Percentiles rank a stretch among this genome's conserved stretches.
These are phyloP conservation scores for Penicillium coprophilum DNA, from an alignment of 495 filamentous ascomycete species.

Conservation along the genomic window DNA sequence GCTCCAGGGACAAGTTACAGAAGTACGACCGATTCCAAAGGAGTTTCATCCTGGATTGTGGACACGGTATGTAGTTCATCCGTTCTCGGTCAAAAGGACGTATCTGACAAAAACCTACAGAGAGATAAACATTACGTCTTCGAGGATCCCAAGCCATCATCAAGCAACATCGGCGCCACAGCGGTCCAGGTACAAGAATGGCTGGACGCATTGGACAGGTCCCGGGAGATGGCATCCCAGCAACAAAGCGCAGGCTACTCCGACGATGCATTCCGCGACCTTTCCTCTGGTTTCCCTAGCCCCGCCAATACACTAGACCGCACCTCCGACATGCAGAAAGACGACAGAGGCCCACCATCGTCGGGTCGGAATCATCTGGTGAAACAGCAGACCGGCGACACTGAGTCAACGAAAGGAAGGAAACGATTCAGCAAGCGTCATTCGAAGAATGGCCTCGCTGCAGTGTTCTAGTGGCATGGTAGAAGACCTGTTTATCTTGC, in stretches of 20 bases:
- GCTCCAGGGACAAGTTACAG: slow-evolving; percentile 70
- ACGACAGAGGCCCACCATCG: slow-evolving; percentile 25
- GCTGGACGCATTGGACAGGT: slow-evolving; percentile 79
- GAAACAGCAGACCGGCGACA: slow-evolving; percentile 48
- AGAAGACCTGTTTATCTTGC: neutral
- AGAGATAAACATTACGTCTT: slow-evolving; percentile 89
- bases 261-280: slow-evolving; percentile 69
- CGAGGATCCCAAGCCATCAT: slow-evolving; percentile 77
- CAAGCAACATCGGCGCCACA: slow-evolving; percentile 45
- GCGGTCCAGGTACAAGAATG: slow-evolving; percentile 72
- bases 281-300: slow-evolving; percentile 70
- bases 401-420: slow-evolving; percentile 59
- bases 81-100: neutral
- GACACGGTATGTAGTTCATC: slow-evolving; percentile 72
- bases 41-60: slow-evolving; percentile 82
- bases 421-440: slow-evolving; percentile 89
- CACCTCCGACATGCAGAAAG: slow-evolving; percentile 42
- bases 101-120: slow-evolving; percentile 46
- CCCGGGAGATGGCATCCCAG: slow-evolving; percentile 74
- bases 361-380: slow-evolving; percentile 48
- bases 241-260: slow-evolving; percentile 63
- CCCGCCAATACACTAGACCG: slow-evolving; percentile 72
- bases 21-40: slow-evolving; percentile 78
- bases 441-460: slow-evolving; percentile 84
- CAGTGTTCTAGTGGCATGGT: slow-evolving; percentile 59